These are phyloP conservation scores for Lactarius akahatsu DNA, from an alignment of 768 basidiomycete genomes.

Conservation along the genomic window DNA sequence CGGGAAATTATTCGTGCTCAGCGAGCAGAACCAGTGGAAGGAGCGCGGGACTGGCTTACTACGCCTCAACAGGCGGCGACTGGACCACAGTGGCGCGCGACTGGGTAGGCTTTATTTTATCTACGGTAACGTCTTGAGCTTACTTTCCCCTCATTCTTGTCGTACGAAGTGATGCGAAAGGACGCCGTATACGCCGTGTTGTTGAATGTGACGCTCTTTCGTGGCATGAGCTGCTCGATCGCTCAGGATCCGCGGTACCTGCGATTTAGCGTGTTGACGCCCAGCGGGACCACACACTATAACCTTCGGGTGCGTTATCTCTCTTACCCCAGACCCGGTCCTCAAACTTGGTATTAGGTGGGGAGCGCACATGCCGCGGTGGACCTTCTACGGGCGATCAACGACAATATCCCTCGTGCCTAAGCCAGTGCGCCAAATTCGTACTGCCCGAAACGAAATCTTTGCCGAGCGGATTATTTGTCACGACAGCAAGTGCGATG, in stretches of 20 bases:
- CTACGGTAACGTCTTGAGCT: not conserved
- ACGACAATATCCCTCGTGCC: conserved; percentile 22
- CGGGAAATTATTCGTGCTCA: conserved; percentile 69
- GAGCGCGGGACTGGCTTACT: conserved; percentile 73
- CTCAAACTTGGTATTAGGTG: conserved; percentile 17
- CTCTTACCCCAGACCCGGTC: not conserved
- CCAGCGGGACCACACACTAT: conserved; percentile 61
- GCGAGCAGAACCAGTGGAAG: conserved; percentile 64
- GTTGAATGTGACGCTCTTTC: conserved; percentile 73
- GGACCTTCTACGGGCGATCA: conserved; percentile 25
- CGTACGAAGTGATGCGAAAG: conserved; percentile 71
- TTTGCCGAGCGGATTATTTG: conserved; percentile 6
- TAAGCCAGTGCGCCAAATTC: not conserved
- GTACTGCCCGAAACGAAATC: conserved; percentile 4
- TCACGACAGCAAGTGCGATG: conserved; percentile 1
- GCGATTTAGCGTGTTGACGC: conserved; percentile 70
- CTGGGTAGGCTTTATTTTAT: conserved; percentile 46
- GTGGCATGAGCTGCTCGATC: conserved; percentile 69
- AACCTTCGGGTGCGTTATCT: conserved; percentile 63
- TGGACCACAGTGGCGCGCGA: conserved; percentile 67
- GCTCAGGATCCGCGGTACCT: conserved; percentile 80
- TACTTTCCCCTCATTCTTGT: not conserved
- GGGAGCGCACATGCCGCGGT: conserved; percentile 24
- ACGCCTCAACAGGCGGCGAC: conserved; percentile 63
- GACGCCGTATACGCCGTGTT: conserved; percentile 76